Conservation (phyloP, 768 basidiomycete species). For the Cyclocybe aegerita region DNA sequence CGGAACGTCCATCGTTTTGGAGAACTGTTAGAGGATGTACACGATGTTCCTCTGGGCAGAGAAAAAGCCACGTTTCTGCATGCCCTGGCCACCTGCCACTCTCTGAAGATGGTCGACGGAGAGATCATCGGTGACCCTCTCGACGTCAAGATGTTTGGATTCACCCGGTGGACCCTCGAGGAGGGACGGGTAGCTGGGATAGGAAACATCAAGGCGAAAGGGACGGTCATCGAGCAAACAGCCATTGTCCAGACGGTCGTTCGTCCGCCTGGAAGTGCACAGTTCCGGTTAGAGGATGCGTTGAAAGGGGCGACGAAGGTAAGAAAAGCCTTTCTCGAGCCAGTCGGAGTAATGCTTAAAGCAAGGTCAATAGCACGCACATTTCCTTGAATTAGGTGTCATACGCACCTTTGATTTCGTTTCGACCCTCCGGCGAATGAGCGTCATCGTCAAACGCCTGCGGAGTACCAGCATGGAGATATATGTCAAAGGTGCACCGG, state of each 20-base stretch:
- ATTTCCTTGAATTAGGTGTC: slow-evolving; percentile 96
- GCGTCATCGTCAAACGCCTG: slow-evolving; percentile 93
- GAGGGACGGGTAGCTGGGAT: slow-evolving; percentile 79
- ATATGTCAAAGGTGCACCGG: slow-evolving; percentile 99
- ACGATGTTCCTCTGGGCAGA: slow-evolving; percentile 73
- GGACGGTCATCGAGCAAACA: slow-evolving; percentile 66
- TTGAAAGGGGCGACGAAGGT: slow-evolving; percentile 82
- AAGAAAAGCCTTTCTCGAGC: slow-evolving; percentile 10
- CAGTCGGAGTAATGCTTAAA: background rate
- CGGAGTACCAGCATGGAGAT: slow-evolving; percentile 96
- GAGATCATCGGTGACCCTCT: slow-evolving; percentile 93
- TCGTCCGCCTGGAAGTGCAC: slow-evolving; percentile 89
- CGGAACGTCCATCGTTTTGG: slow-evolving; percentile 78
- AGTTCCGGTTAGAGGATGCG: slow-evolving; percentile 92
- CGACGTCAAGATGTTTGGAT: slow-evolving; percentile 97
- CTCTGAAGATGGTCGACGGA: slow-evolving; percentile 85
- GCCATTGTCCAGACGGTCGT: slow-evolving; percentile 96
- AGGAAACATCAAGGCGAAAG: slow-evolving; percentile 66
- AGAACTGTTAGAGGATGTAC: slow-evolving; percentile 83
- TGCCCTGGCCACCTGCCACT: slow-evolving; percentile 95
- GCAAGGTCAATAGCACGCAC: slow-evolving; percentile 66
- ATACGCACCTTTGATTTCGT: slow-evolving; percentile 97
- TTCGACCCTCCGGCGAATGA: slow-evolving; percentile 91
- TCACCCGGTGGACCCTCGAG: slow-evolving; percentile 94
- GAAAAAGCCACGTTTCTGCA: slow-evolving; percentile 87